Conservation (phyloP, 2,329 filamentous ascomycete genomes). For the Paraphaeosphaeria minitans region DNA sequence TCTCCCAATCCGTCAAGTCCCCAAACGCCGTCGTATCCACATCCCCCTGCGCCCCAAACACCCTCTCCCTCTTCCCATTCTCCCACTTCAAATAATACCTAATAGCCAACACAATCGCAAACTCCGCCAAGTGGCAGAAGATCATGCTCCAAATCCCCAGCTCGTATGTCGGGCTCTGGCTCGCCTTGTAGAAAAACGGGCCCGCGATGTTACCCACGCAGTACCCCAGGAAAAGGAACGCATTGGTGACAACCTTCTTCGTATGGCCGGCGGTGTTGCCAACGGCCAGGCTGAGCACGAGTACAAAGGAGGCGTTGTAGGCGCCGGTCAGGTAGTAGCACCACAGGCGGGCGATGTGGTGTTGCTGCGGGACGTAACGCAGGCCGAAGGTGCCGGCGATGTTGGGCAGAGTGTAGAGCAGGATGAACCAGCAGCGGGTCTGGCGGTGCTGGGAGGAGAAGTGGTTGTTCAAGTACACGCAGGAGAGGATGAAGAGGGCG, state of each 20-base stretch:
- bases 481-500: conserved; percentile 5
- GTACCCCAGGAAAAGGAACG: conserved; percentile 48
- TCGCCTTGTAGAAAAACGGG: conserved; percentile 26
- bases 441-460: not conserved
- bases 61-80: not conserved
- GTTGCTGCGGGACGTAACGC: not conserved
- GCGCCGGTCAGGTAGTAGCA: not conserved
- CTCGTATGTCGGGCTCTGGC: conserved; percentile 42
- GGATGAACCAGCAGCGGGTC: not conserved
- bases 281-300: not conserved
- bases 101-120: not conserved
- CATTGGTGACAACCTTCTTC: conserved; percentile 45
- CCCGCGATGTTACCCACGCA: conserved; percentile 48
- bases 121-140: not conserved
- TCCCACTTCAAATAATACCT: not conserved
- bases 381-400: not conserved
- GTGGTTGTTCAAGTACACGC: not conserved
- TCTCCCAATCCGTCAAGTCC: conserved; percentile 3
- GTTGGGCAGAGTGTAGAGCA: not conserved
- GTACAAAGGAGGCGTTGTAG: not conserved
- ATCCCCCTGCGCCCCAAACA: not conserved
- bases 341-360: not conserved
- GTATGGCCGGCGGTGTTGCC: conserved; percentile 40
- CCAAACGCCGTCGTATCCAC: not conserved
- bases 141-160: conserved; percentile 32